Evolutionary conservation across 2,329 filamentous ascomycete genomes (phyloP).

Genomic region (Fusarium sp.): DNA sequence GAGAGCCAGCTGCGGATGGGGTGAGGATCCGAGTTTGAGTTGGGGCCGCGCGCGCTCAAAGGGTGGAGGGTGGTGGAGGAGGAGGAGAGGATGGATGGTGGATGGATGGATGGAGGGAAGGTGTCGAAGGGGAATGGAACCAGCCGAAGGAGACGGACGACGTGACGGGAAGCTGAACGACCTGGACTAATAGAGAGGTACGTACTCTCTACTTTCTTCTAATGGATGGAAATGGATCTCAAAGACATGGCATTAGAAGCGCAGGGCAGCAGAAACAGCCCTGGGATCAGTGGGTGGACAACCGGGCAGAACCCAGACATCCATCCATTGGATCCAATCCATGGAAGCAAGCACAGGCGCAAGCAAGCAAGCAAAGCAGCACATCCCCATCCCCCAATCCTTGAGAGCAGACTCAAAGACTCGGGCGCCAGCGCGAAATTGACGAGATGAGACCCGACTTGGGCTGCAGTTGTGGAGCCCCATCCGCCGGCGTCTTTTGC

Average conservation of each 20-base stretch:
- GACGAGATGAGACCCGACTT: slow-evolving; percentile 43
- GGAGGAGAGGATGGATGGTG: background rate
- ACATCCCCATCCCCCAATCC: slow-evolving; percentile 4
- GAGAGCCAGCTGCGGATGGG: slow-evolving; percentile 34
- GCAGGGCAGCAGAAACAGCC: slow-evolving; percentile 30
- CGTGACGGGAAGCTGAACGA: background rate
- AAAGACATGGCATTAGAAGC: slow-evolving; percentile 7
- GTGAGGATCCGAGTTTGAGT: slow-evolving; percentile 41
- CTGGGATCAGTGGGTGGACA: slow-evolving; percentile 13
- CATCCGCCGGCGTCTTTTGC: slow-evolving; percentile 2
- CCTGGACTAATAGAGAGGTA: background rate
- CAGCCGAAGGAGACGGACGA: background rate
- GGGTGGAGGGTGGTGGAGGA: slow-evolving; percentile 19
- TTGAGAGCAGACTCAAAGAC: slow-evolving; percentile 34
- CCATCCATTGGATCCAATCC: too few relatives aligned
- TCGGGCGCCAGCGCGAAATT: slow-evolving; percentile 45
- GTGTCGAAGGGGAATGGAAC: slow-evolving; percentile 20
- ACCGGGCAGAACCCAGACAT: slow-evolving; percentile 7
- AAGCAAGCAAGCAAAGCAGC: background rate
- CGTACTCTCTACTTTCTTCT: background rate
- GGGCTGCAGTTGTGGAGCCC: slow-evolving; percentile 41
- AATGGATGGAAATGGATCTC: background rate
- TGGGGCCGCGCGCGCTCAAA: slow-evolving; percentile 38
- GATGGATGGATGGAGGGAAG: slow-evolving; percentile 1
- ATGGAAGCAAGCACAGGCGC: too few relatives aligned